Evolutionary conservation across 2,329 filamentous ascomycete genomes (phyloP), one percentile per base, ranked within the genome.

Genomic region (Ceratocystis lukuohia): DNA sequence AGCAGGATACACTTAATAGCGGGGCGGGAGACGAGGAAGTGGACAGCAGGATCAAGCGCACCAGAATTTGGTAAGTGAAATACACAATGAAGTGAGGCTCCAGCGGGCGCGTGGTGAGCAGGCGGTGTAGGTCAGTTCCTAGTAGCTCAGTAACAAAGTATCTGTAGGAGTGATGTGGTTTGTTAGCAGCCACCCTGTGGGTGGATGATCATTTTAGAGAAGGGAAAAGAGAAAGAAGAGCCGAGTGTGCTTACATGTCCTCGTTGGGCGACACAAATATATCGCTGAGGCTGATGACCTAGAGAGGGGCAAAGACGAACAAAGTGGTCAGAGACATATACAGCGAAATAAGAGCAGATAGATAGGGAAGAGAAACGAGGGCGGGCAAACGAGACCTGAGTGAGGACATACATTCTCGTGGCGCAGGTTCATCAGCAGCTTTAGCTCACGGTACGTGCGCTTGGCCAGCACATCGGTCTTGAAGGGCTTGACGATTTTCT

Each of bases 401-500:
- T 15, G 10, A 8, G 4, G 5, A n/a, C 76, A 65, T 77, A 96
- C 93, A 79, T 99, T 99, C 79, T 99, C 94, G 76, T 99, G 94
- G 75, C 87, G 87, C 69, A 99, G 81, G 75, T 99, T 94, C 81
- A 97, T 99, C 74, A 99, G 81, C 70, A 99, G 84, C 81, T 97
- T 99, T 75, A 99, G 80, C 77, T 99, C 94, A 74, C 94, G 87
- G 77, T 99, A 99, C 71, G 94, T 99, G 75, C 94, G 85, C 82
- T 99, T 99, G 68, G 94, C 94, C 61, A 99, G 82, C 68, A 99
- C 94, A 0, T 94, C 92, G n/a, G 94, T 99, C 82, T 92, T 96
- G 79, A 99, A 99, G 8, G 94, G 94, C 82, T 97, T 99, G 93
- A 99, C 97, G 75, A 99, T 99, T 85, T 99, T 99, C 84, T 99